Base-by-base conservation (phyloP, 1,284 basidiomycete species). In the Spongispora temasekensis region DNA sequence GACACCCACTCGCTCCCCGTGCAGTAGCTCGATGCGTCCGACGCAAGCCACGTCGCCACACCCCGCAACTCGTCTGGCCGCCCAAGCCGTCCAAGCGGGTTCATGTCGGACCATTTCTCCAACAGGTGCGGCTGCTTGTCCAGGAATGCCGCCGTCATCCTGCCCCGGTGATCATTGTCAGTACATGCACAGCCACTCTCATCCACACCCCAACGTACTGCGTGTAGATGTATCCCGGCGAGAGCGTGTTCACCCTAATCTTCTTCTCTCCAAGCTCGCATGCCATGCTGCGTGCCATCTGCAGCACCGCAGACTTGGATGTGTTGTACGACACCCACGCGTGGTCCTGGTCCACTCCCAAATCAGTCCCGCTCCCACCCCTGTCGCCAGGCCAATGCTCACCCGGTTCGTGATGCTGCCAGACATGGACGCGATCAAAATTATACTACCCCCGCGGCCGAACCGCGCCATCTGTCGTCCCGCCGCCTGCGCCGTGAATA, bases 321-420 rank as follows among this genome's bases (percentile, higher is more conserved):
- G 86, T 83, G 75, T 93, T 93, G 78, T 93, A 93, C n/a, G 89
- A 85, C 46, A 87, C 82, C 88, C 88, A 93, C n/a, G 86, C 81
- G 65, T 87, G 85, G 62, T 83, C 87, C 86, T 89, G 65, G n/a
- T n/a, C n/a, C n/a, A n/a, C 25, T 35, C 34, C 27, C 31, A 1
- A 0, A 10, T 58, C 32, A 57, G 51, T 58, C n/a, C 75, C 42
- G 50, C 21, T 9, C 19, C 0, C 9, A 3, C 31, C 5, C 19
- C 0, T 19, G 25, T 30, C 44, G n/a, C 46, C 8, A 15, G 4
- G 1, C 12, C 28, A 40, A 17, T 4, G 60, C 80, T 56, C 67
- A 89, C 92, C 75, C 78, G 85, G 78, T 94, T 94, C 56, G 91
- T 91, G 65, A 95, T 87, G 56, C 86, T 87, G n/a, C 92, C 94